Evolutionary conservation across 2,329 filamentous ascomycete species (phyloP).

Genomic region (Colletotrichum horii): DNA sequence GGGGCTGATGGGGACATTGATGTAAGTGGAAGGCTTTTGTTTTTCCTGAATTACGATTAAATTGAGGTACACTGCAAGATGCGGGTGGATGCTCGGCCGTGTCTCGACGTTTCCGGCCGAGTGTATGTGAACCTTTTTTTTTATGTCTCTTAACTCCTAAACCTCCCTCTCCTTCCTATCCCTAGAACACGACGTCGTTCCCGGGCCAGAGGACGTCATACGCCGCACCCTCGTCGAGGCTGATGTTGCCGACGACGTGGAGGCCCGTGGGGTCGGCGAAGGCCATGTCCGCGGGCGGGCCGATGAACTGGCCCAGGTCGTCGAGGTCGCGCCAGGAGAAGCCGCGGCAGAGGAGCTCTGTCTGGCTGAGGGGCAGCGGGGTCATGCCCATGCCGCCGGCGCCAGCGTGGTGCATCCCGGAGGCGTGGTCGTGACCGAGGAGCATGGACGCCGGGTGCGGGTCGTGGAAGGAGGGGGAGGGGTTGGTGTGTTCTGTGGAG

Average conservation of each 20-base stretch:
- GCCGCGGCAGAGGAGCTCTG: constrained; percentile 46
- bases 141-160: background rate
- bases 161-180: background rate
- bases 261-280: background rate
- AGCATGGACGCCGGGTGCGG: background rate
- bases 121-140: background rate
- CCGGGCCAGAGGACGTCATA: constrained; percentile 19
- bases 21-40: background rate
- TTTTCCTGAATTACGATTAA: background rate
- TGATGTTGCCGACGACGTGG: background rate
- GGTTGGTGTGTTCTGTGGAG: background rate
- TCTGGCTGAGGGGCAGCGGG: background rate
- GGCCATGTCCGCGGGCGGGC: background rate
- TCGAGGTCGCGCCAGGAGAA: constrained; percentile 68
- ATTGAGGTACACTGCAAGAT: background rate
- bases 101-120: background rate
- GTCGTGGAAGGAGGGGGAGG: background rate
- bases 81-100: background rate
- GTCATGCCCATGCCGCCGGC: background rate
- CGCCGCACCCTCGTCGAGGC: background rate
- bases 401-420: background rate
- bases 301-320: constrained; percentile 60
- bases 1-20: background rate
- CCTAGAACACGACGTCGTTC: background rate
- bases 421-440: background rate